Conservation (phyloP, 2,329 filamentous ascomycete genomes). For the Sporothrix dimorphospora region DNA sequence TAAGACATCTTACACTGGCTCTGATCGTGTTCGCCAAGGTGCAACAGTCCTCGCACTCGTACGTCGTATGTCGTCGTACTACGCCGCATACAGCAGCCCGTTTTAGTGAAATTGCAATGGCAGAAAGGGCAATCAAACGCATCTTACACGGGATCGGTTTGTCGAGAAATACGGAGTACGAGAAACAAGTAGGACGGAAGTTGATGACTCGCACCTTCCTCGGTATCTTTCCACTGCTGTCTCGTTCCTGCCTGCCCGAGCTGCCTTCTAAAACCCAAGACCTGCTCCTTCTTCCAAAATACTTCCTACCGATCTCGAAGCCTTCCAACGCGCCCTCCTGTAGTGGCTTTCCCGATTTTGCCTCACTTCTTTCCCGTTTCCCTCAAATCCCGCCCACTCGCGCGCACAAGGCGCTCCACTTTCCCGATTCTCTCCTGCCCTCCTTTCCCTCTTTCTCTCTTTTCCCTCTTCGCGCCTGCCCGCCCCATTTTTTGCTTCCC, state of each 20-base stretch:
- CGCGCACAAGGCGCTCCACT: background rate
- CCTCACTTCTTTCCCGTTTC: constrained; percentile 6
- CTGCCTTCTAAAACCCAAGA: background rate
- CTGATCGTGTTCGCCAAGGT: background rate
- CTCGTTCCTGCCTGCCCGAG: background rate
- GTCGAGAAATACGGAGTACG: background rate
- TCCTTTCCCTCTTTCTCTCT: background rate
- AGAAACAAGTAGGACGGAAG: background rate
- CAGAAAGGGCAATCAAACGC: constrained; percentile 25
- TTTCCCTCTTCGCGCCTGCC: background rate
- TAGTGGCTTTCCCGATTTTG: constrained; percentile 6
- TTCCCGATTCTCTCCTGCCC: constrained; percentile 19
- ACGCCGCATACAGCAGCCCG: constrained; percentile 14
- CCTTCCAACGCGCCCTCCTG: background rate
- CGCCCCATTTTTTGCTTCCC: constrained; percentile 19
- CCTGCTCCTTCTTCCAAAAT: background rate
- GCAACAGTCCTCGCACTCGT: background rate
- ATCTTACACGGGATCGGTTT: constrained; percentile 15
- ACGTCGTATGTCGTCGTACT: background rate
- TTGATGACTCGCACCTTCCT: background rate
- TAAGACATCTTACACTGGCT: background rate
- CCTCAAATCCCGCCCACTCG: background rate
- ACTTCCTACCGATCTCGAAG: constrained; percentile 1
- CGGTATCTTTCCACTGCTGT: background rate
- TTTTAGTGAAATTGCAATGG: constrained; percentile 14